phyloP scores from a whole-genome alignment of 495 filamentous ascomycete species.

The Clohesyomyces aquaticus region DNA sequence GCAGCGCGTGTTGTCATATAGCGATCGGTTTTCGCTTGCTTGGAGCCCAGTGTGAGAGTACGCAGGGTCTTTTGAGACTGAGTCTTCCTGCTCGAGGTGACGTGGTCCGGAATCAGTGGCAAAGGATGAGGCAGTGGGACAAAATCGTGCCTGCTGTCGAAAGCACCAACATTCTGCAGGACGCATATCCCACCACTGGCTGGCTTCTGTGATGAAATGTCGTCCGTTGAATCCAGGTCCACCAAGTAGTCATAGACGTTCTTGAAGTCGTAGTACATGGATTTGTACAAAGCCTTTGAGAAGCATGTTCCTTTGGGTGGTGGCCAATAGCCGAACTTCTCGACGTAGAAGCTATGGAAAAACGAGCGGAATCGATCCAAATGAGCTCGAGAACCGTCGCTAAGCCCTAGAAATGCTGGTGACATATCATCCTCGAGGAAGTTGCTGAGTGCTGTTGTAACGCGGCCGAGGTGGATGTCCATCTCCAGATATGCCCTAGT shows the following conservation, averaged over 20 bases:
- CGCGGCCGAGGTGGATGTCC: slow-evolving; percentile 59
- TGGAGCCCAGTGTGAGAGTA: slow-evolving; percentile 42
- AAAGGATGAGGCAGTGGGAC: slow-evolving; percentile 59
- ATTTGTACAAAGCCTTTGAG: slow-evolving; percentile 55
- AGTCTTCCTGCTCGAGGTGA: slow-evolving; percentile 19
- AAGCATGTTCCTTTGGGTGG: slow-evolving; percentile 54
- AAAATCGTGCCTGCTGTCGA: slow-evolving; percentile 61
- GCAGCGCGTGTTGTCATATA: slow-evolving; percentile 42
- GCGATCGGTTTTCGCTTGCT: slow-evolving; percentile 42
- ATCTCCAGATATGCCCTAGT: slow-evolving; percentile 63
- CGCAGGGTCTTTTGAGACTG: slow-evolving; percentile 41
- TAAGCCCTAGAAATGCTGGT: slow-evolving; percentile 57
- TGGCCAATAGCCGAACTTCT: slow-evolving; percentile 67
- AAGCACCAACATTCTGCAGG: slow-evolving; percentile 60
- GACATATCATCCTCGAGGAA: slow-evolving; percentile 67
- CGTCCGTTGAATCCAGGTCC: slow-evolving; percentile 53
- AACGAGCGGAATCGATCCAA: slow-evolving; percentile 67
- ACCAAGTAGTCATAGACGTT: slow-evolving; percentile 65
- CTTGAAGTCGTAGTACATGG: slow-evolving; percentile 66
- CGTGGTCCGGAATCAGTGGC: slow-evolving; percentile 59
- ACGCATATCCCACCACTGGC: slow-evolving; percentile 63
- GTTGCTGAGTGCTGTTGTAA: slow-evolving; percentile 53
- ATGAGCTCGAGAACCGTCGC: slow-evolving; percentile 57
- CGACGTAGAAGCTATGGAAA: slow-evolving; percentile 61
- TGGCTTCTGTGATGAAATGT: slow-evolving; percentile 43